These are phyloP conservation scores for Patellifolia procumbens DNA, from an alignment of 179 eudicot species.

Conservation along the genomic window DNA sequence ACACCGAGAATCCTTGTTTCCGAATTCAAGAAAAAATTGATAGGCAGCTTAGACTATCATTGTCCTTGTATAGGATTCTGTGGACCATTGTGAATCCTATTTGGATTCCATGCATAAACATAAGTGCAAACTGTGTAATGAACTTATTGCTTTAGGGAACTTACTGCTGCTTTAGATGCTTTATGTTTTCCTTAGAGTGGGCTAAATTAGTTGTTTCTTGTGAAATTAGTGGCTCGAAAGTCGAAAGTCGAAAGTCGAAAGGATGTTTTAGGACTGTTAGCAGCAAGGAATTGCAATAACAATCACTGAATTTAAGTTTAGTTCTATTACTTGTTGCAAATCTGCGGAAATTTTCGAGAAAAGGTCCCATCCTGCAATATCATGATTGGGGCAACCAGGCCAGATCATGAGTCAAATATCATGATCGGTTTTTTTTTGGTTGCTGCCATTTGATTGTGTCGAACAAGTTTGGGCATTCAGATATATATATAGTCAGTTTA, in stretches of 20 bases:
- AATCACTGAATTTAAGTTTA: not conserved
- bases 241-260: too few relatives aligned
- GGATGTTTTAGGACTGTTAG: not conserved
- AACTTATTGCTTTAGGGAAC: not conserved
- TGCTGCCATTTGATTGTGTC: not conserved
- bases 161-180: not conserved
- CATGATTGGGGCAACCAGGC: too few relatives aligned
- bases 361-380: too few relatives aligned
- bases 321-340: too few relatives aligned
- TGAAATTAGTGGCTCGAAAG: not conserved
- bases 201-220: not conserved
- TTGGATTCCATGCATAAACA: not conserved
- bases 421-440: not conserved
- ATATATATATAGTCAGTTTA: not conserved
- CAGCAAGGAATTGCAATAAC: not conserved
- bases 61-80: slow-evolving; percentile 3
- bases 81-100: slow-evolving; percentile 1
- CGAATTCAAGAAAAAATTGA: not conserved
- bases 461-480: not conserved
- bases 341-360: too few relatives aligned
- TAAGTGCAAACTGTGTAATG: not conserved
- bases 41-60: not conserved
- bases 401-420: too few relatives aligned
- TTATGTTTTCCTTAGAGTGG: not conserved
- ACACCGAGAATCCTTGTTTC: not conserved